These are phyloP conservation scores for Trifolium fragiferum DNA, from an alignment of 306 rosid species.

Conservation along the genomic window DNA sequence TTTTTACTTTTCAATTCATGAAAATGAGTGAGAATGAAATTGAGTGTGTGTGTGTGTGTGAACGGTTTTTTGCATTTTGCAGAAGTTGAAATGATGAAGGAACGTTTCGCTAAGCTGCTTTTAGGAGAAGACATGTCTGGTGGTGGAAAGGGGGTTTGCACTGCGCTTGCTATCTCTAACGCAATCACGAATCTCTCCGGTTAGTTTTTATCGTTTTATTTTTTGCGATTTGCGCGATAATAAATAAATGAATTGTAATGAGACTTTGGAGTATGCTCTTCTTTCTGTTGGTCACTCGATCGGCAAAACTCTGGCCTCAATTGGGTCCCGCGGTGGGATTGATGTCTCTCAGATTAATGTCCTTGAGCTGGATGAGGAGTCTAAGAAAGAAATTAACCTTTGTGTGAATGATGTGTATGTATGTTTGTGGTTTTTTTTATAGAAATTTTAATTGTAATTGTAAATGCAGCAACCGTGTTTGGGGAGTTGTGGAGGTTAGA, in stretches of 20 bases:
- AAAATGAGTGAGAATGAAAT: not conserved
- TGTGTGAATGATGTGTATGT: conserved; percentile 12
- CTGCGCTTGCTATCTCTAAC: conserved; percentile 93
- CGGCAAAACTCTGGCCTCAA: too few species aligned
- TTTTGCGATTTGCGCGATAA: not conserved
- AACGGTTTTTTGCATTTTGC: conserved; percentile 13
- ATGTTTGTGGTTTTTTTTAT: conserved; percentile 2
- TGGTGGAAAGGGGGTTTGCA: conserved; percentile 98
- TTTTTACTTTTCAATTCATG: not conserved
- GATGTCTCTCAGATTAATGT: too few species aligned
- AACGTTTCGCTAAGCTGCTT: conserved; percentile 87
- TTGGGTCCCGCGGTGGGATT: too few species aligned
- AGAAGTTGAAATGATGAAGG: conserved; percentile 97
- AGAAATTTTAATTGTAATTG: conserved; percentile 25
- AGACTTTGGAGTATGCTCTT: too few species aligned
- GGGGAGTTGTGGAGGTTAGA: conserved; percentile 94
- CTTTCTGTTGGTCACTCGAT: too few species aligned
- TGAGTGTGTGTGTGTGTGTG: not conserved
- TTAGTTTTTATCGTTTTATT: conserved; percentile 39
- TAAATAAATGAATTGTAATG: not conserved
- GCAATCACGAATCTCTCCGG: conserved; percentile 97
- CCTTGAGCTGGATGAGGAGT: too few species aligned
- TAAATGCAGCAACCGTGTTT: conserved; percentile 81
- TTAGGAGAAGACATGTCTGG: conserved; percentile 99
- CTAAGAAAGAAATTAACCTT: not conserved